Evolutionary conservation across 352 stramenopile genomes (phyloP).

Genomic region (Globisporangium lucens): DNA sequence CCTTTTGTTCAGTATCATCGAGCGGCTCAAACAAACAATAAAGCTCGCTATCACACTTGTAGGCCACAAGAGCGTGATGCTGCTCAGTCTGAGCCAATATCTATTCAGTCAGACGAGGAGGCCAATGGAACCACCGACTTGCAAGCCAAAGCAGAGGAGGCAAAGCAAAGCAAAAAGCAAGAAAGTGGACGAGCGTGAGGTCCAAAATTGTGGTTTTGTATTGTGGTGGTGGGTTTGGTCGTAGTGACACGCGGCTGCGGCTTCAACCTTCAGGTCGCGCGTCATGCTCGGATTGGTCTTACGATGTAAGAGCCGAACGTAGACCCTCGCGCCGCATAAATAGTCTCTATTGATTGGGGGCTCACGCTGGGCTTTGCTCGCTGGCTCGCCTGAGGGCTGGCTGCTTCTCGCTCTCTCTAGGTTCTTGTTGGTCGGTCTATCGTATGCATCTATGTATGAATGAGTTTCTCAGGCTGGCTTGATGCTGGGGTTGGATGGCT

Average conservation of each 20-base stretch:
- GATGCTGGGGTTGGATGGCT: background rate
- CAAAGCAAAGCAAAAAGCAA: background rate
- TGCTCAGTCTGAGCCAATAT: no score
- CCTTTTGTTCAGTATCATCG: no score
- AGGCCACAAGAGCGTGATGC: no score
- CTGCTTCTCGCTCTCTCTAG: background rate
- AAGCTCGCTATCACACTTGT: no score
- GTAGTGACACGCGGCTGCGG: background rate
- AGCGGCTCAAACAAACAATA: no score
- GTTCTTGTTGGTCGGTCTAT: background rate
- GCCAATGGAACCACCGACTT: background rate
- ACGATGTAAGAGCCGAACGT: background rate
- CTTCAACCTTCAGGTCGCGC: background rate
- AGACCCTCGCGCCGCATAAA: constrained; percentile 4
- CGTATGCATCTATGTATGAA: constrained; percentile 3
- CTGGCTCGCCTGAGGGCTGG: background rate
- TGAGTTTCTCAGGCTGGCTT: background rate
- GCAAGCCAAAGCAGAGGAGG: background rate
- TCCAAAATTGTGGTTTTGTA: background rate
- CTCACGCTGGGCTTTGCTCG: background rate
- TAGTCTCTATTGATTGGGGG: constrained; percentile 4
- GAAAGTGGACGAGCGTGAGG: background rate
- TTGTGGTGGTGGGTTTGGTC: background rate
- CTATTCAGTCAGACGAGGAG: no score
- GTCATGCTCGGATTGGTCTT: background rate